phyloP scores from a whole-genome alignment of 2,329 filamentous ascomycete species.

The Lachnum nothofagi region DNA sequence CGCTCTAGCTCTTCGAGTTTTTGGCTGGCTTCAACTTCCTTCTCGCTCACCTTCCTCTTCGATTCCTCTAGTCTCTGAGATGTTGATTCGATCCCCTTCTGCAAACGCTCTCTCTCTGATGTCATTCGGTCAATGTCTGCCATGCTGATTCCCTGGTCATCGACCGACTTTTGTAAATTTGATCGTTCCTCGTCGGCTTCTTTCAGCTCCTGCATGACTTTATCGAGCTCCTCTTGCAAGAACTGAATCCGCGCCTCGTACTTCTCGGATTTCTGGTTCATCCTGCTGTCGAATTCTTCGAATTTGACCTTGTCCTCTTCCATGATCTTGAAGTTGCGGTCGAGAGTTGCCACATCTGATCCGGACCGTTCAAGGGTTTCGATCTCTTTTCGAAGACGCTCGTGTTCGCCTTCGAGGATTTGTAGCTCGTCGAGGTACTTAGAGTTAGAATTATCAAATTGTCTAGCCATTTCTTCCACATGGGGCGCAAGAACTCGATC shows the following conservation, averaged over 20 bases:
- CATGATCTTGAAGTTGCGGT: constrained; percentile 86
- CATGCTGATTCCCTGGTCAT: constrained; percentile 90
- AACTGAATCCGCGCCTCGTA: constrained; percentile 76
- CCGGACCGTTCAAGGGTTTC: constrained; percentile 83
- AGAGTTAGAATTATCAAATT: constrained; percentile 80
- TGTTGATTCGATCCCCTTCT: constrained; percentile 77
- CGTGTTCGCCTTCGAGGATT: constrained; percentile 80
- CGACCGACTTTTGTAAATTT: constrained; percentile 76
- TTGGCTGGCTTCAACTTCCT: constrained; percentile 77
- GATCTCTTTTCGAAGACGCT: constrained; percentile 75
- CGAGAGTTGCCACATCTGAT: constrained; percentile 75
- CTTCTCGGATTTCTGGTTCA: constrained; percentile 81
- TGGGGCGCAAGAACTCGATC: constrained; percentile 77
- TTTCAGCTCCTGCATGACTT: constrained; percentile 66
- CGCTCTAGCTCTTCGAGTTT: constrained; percentile 91
- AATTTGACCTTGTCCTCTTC: constrained; percentile 94
- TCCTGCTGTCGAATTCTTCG: constrained; percentile 84
- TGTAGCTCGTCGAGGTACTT: constrained; percentile 80
- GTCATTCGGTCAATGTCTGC: constrained; percentile 99
- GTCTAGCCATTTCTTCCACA: constrained; percentile 77
- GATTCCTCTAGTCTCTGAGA: constrained; percentile 74
- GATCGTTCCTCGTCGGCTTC: constrained; percentile 79
- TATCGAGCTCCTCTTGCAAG: constrained; percentile 80
- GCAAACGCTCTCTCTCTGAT: constrained; percentile 86
- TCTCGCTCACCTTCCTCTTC: constrained; percentile 76